A percentile compares a stretch with the other conserved stretches of the same genome.
Conservation (phyloP, 148 eudicot genomes). For the Cornus kousa region DNA sequence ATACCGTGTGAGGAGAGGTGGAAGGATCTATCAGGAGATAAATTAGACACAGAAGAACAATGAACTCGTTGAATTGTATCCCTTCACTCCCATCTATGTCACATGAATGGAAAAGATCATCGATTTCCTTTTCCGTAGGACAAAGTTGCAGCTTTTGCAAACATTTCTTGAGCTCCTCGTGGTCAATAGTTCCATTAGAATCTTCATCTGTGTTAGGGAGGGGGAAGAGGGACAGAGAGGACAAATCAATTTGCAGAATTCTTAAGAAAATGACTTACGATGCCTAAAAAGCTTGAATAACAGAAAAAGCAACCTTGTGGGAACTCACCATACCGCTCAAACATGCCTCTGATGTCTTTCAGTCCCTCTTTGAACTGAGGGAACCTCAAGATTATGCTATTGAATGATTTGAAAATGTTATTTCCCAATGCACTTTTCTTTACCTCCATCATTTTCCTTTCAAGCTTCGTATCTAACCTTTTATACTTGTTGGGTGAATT, state of each 20-base stretch:
- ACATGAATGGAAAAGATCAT: conserved; percentile 65
- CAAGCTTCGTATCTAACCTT: conserved; percentile 50
- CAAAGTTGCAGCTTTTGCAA: conserved; percentile 40
- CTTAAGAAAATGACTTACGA: too few relatives aligned
- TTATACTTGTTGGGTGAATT: conserved; percentile 41
- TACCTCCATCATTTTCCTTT: conserved; percentile 54
- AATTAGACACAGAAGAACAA: conserved; percentile 58
- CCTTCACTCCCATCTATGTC: conserved; percentile 48
- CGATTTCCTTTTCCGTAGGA: conserved; percentile 44
- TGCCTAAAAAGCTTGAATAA: too few relatives aligned
- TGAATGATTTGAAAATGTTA: conserved; percentile 51
- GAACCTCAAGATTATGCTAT: conserved; percentile 63
- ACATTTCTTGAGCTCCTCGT: conserved; percentile 54
- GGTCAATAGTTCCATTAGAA: conserved; percentile 47
- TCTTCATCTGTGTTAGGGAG: conserved; percentile 45
- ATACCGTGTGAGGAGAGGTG: conserved; percentile 33
- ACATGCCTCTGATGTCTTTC: conserved; percentile 44
- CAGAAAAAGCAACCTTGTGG: background rate
- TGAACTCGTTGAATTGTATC: conserved; percentile 67
- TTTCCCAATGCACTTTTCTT: conserved; percentile 37
- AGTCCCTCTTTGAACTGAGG: conserved; percentile 62
- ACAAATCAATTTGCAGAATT: background rate
- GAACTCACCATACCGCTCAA: conserved; percentile 59
- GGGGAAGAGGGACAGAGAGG: background rate
- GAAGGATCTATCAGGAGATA: conserved; percentile 49